Evolutionary conservation across 306 rosid genomes (phyloP).

Genomic region (Medicago arabica): DNA sequence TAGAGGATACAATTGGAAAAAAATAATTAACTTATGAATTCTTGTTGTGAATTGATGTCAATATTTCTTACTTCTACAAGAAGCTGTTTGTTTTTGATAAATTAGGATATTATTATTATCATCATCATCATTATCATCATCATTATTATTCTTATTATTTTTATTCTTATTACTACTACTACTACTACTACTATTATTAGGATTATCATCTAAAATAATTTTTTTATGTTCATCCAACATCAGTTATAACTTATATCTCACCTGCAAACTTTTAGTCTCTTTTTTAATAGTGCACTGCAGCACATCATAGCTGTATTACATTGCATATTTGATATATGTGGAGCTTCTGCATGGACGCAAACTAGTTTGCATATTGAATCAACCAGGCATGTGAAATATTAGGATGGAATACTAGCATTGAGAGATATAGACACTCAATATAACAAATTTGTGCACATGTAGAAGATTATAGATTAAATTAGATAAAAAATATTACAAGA

Average conservation of each 20-base stretch:
- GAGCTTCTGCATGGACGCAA: constrained; percentile 24
- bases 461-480: background rate
- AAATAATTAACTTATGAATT: constrained; percentile 14
- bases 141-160: background rate
- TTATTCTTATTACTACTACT: too few species aligned
- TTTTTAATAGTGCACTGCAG: constrained; percentile 11
- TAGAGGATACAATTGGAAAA: background rate
- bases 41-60: constrained; percentile 33
- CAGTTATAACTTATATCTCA: background rate
- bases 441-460: constrained; percentile 6
- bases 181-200: too few species aligned
- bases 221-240: constrained; percentile 6
- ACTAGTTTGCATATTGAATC: constrained; percentile 23
- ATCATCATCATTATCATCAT: background rate
- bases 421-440: constrained; percentile 25
- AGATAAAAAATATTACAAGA: constrained; percentile 6
- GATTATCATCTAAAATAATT: constrained; percentile 17
- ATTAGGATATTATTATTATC: background rate
- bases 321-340: constrained; percentile 11
- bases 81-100: constrained; percentile 13
- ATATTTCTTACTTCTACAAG: constrained; percentile 11
- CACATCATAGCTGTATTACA: constrained; percentile 16
- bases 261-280: constrained; percentile 15
- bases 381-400: constrained; percentile 27
- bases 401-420: constrained; percentile 2